These are phyloP conservation scores for Zhuliangozyma parablackwelliae DNA, from an alignment of 1,139 yeast genomes.

Conservation along the genomic window DNA sequence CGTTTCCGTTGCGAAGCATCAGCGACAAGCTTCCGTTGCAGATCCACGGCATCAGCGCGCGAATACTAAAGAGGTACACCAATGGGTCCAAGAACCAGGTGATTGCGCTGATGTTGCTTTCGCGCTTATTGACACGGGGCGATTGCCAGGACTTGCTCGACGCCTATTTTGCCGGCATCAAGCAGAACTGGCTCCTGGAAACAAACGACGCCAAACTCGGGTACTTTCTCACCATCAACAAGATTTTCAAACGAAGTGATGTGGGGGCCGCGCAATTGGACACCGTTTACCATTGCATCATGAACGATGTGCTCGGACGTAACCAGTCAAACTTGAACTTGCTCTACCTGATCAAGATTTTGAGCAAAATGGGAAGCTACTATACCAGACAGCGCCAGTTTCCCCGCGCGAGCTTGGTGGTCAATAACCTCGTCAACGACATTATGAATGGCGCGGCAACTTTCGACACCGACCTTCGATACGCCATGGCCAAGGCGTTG, in stretches of 20 bases:
- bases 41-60: constrained; percentile 30
- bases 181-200: constrained; percentile 13
- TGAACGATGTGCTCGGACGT: constrained; percentile 4
- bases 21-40: constrained; percentile 25
- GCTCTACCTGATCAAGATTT: constrained; percentile 30
- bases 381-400: constrained; percentile 15
- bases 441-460: constrained; percentile 19
- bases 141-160: constrained; percentile 20
- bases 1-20: constrained; percentile 55
- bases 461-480: constrained; percentile 31
- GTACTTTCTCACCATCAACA: constrained; percentile 35
- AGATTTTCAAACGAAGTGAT: constrained; percentile 26
- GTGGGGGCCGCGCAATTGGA: constrained; percentile 8
- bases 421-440: constrained; percentile 27
- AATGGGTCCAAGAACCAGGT: constrained; percentile 30
- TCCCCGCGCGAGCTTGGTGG: constrained; percentile 16
- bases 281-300: constrained; percentile 15
- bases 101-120: constrained; percentile 31
- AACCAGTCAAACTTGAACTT: constrained; percentile 20
- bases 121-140: constrained; percentile 32
- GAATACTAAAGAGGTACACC: constrained; percentile 19
- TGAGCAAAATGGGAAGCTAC: constrained; percentile 24
- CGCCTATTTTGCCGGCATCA: constrained; percentile 15
- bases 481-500: constrained; percentile 35
- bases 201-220: constrained; percentile 25